Conservation (phyloP, 2,329 filamentous ascomycete genomes). For the Coleophoma crateriformis region DNA sequence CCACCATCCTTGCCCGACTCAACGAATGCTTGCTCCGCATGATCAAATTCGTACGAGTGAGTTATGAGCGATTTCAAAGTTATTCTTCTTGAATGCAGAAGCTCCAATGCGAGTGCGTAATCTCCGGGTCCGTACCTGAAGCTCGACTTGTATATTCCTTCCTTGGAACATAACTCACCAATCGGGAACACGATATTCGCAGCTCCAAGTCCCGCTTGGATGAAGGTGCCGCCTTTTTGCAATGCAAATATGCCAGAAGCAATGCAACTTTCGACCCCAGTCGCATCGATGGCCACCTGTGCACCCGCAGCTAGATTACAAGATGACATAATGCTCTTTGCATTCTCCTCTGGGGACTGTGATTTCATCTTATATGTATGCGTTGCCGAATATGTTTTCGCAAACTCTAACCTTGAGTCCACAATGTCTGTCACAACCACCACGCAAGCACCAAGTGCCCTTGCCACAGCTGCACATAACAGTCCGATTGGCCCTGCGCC, state of each 20-base stretch:
- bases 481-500: conserved; percentile 44
- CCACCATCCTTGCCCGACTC: conserved; percentile 10
- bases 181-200: conserved; percentile 17
- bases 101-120: conserved; percentile 52
- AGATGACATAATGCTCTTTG: background rate
- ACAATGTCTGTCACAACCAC: conserved; percentile 42
- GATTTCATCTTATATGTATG: conserved; percentile 31
- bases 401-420: conserved; percentile 33
- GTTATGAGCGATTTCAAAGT: conserved; percentile 76
- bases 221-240: conserved; percentile 41
- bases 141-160: conserved; percentile 19
- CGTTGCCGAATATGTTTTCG: conserved; percentile 37
- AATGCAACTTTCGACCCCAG: conserved; percentile 40
- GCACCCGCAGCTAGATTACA: conserved; percentile 26
- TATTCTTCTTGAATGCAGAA: conserved; percentile 66
- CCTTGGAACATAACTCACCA: conserved; percentile 21
- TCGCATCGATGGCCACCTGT: conserved; percentile 44
- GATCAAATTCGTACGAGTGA: conserved; percentile 64
- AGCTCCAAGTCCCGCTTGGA: conserved; percentile 38
- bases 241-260: conserved; percentile 37
- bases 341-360: background rate
- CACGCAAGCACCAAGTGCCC: conserved; percentile 36
- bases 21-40: conserved; percentile 75
- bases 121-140: conserved; percentile 25
- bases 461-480: conserved; percentile 38